phyloP scores from a whole-genome alignment of 2,329 filamentous ascomycete species.

The Thielaviopsis ethacetica region DNA sequence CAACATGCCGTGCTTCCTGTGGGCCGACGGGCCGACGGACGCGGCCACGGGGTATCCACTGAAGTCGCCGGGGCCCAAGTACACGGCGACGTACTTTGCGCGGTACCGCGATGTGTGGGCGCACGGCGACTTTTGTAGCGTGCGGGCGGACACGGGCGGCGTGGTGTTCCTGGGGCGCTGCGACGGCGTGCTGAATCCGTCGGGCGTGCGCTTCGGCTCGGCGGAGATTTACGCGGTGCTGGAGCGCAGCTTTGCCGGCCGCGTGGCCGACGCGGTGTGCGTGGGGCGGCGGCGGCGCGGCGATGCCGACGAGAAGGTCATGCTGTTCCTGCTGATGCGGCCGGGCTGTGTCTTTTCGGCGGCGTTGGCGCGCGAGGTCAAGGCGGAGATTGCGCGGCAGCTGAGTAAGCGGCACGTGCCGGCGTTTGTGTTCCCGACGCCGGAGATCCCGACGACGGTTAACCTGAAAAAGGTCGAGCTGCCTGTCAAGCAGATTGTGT shows the following conservation, averaged over 20 bases:
- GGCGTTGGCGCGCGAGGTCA: conserved; percentile 40
- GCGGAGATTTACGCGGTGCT: conserved; percentile 67
- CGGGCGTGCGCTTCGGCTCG: conserved; percentile 62
- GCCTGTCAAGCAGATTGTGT: conserved; percentile 72
- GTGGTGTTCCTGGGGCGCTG: conserved; percentile 53
- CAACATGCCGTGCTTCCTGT: conserved; percentile 55
- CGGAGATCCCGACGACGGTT: conserved; percentile 67
- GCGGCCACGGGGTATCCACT: neutral
- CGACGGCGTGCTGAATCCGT: conserved; percentile 68
- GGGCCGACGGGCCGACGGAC: conserved; percentile 32
- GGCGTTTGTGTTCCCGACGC: conserved; percentile 61
- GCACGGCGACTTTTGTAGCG: conserved; percentile 63
- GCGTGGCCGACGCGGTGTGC: conserved; percentile 57
- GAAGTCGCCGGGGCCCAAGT: conserved; percentile 33
- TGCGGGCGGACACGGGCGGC: conserved; percentile 51
- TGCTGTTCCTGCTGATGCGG: conserved; percentile 39
- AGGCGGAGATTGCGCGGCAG: conserved; percentile 46
- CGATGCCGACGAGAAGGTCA: conserved; percentile 36
- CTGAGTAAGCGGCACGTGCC: conserved; percentile 62
- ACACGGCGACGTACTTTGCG: conserved; percentile 43
- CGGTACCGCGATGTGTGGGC: conserved; percentile 58
- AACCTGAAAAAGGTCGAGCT: conserved; percentile 77
- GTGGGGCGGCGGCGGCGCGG: conserved; percentile 56
- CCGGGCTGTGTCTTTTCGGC: conserved; percentile 38
- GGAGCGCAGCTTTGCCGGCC: conserved; percentile 45